Base-by-base conservation (phyloP, 192 early-diverging fungal genomes). In the Coemansia sp. region DNA sequence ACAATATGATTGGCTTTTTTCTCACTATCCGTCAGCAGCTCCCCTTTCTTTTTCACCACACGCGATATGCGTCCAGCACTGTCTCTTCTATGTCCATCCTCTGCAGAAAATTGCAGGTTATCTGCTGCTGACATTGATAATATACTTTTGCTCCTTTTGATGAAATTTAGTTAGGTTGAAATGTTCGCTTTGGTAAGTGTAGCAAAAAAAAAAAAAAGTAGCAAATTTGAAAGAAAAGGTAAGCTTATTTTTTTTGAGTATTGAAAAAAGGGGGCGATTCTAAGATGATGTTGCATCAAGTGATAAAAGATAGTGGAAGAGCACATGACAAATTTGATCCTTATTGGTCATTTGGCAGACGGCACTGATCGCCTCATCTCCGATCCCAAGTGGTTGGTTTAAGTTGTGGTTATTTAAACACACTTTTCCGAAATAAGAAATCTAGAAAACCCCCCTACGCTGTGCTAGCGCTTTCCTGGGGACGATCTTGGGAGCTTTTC, bases 1-100 rank as follows among this genome's bases (percentile, higher is more conserved):
- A 91, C 93, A 83, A 97, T 97, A 75, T 97, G 95, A 80, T 96
- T 96, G 10, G 90, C 90, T 68, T 92, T 91, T 73, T 96, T 96
- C 59, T 95, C 91, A n/a, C 90, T 88, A 53, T 95, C 94, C 1
- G 94, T 89, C 60, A 95, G 75, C 51, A 93, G 71, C 65, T 92
- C 92, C 71, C 90, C 79, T 57, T 82, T 82, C 60, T 73, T 72
- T 50, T 82, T 82, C 7, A 74, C 57, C 33, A 68, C 64, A 5
- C 74, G 36, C 8, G 52, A 33, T 19, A 51, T 42, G 51, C 61
- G 61, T 20, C 29, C n/a, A 10, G 23, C 46, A 32, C 46, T 14
- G 51, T 14, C 58, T 61, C 50, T 62, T n/a, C 22, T 54, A 51
- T 51, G 0, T 9, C 23, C 22, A 32, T 36, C 25, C 27, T 25